A percentile compares a stretch with the other conserved stretches of the same genome.
Evolutionary conservation across 2,329 filamentous ascomycete genomes (phyloP).

Genomic region (Trichoderma sp.): DNA sequence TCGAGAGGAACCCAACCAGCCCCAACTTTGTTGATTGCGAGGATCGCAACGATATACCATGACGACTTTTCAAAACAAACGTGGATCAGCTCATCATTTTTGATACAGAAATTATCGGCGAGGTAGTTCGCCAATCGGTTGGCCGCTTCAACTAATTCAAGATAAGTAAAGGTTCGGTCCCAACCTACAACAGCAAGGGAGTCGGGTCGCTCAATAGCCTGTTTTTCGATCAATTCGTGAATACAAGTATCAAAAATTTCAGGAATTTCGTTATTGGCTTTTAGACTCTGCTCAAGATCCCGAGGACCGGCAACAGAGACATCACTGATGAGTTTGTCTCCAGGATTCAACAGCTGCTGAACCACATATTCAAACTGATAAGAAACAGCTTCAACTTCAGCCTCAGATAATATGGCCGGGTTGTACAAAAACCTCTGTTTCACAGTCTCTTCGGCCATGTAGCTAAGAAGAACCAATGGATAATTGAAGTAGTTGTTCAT

Average conservation of each 20-base stretch:
- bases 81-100: slow-evolving; percentile 21
- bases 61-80: slow-evolving; percentile 31
- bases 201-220: neutral
- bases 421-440: slow-evolving; percentile 16
- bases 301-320: slow-evolving; percentile 5
- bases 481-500: slow-evolving; percentile 22
- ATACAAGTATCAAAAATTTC: slow-evolving; percentile 14
- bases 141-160: neutral
- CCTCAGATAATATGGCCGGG: slow-evolving; percentile 4
- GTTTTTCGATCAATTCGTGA: slow-evolving; percentile 15
- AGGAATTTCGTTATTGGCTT: slow-evolving; percentile 7
- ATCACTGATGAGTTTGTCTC: neutral
- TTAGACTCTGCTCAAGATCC: slow-evolving; percentile 3
- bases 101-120: neutral
- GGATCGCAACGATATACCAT: slow-evolving; percentile 22
- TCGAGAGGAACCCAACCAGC: slow-evolving; percentile 23
- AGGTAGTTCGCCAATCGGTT: slow-evolving; percentile 11
- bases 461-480: slow-evolving; percentile 19
- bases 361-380: slow-evolving; percentile 22
- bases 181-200: slow-evolving; percentile 18
- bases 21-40: slow-evolving; percentile 23
- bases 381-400: slow-evolving; percentile 15
- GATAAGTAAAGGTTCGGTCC: slow-evolving; percentile 18
- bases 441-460: slow-evolving; percentile 10
- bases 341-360: slow-evolving; percentile 18